Base-by-base conservation (phyloP, 306 rosid genomes). In the Dalbergia cochinchinensis region DNA sequence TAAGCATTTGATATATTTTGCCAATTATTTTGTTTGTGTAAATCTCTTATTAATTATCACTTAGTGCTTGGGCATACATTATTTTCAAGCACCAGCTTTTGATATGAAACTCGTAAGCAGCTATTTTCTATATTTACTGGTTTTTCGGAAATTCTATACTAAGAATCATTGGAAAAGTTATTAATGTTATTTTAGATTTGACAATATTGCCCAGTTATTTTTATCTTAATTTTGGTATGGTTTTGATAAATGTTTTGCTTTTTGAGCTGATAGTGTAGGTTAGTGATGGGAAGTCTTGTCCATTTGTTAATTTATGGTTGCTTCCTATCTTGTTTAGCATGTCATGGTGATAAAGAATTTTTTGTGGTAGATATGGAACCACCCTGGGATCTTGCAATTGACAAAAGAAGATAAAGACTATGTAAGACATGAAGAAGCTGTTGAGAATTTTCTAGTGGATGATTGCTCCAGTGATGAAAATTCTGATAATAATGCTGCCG, bases 351-450 rank as follows among this genome's bases (percentile, higher is more conserved):
- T 70, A 34, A 63, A 45, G 47, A n/a, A 16, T 11, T 69, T 76
- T 87, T 12, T 75, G 76, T 88, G 67, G 74, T 91, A 95, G 99
- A 95, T 95, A 84, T 93, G 98, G 98, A 95, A 95, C 79, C 99
- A 95, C 86, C 99, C 99, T 20, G 98, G 99, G 80, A 95, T 95
- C 80, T 88, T 95, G 94, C 99, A 95, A 86, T 75, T 95, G 82
- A 89, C 87, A 74, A 95, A 93, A 89, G 97, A 94, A 67, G 93
- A 85, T 51, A 94, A 82, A 84, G 89, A 82, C 65, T 83, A 83
- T 44, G 89, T 74, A 47, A 90, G 89, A 76, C 90, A 89, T 42
- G 99, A 90, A 78, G 99, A 85, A 65, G 90, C 90, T 54, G 87
- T 94, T 65, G 99, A 95, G 78, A 92, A 90, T 90, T 87, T 95